Percentiles rank a stretch among this genome's conserved stretches.
phyloP scores from a whole-genome alignment of 805 yeast species.

The Sugiyamaella americana region DNA sequence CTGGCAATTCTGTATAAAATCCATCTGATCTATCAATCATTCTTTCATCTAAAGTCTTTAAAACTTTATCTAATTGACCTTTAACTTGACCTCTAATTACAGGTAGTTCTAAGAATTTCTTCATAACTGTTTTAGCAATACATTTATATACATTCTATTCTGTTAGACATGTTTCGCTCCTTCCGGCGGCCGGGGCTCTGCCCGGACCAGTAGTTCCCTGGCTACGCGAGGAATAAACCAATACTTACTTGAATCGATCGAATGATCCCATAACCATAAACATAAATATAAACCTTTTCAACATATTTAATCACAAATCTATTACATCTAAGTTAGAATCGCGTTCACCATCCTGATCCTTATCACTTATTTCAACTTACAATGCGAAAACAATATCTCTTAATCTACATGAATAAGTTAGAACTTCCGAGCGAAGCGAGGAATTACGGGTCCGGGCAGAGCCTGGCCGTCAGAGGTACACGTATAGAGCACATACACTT shows the following conservation, averaged over 20 bases:
- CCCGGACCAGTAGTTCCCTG: too few relatives aligned
- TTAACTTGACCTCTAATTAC: conserved; percentile 51
- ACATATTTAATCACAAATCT: background rate
- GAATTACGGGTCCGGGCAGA: too few relatives aligned
- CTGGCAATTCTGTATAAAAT: conserved; percentile 44
- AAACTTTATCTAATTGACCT: conserved; percentile 47
- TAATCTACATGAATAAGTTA: background rate
- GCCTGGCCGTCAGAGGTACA: too few relatives aligned
- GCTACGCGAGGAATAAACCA: too few relatives aligned
- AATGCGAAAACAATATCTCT: background rate
- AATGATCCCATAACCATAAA: background rate
- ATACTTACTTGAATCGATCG: background rate
- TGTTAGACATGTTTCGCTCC: background rate
- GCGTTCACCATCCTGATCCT: too few relatives aligned
- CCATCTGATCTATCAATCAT: conserved; percentile 50
- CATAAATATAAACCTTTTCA: background rate
- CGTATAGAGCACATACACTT: background rate
- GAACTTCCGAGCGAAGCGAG: too few relatives aligned
- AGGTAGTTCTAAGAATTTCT: conserved; percentile 37
- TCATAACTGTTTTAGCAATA: background rate
- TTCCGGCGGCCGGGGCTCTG: too few relatives aligned
- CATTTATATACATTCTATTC: background rate
- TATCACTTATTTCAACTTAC: background rate
- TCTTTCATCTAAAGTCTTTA: conserved; percentile 46
- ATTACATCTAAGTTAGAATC: background rate